phyloP scores from a whole-genome alignment of 2,329 filamentous ascomycete genomes.

The Madurella mycetomatis region DNA sequence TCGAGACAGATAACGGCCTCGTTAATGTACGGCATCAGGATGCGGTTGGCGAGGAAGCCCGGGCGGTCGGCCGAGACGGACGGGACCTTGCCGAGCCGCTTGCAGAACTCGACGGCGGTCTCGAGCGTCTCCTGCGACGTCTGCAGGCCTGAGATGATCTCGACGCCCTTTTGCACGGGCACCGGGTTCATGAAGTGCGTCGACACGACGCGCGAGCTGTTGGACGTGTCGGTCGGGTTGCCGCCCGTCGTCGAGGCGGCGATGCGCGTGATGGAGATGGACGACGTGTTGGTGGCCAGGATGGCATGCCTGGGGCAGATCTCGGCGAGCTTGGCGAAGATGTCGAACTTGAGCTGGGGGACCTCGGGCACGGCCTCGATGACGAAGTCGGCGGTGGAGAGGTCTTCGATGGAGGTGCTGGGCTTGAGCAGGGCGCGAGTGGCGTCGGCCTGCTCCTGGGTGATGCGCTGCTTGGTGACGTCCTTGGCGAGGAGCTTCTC shows the following conservation, averaged over 20 bases:
- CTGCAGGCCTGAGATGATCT: slow-evolving; percentile 93
- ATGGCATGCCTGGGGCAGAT: slow-evolving; percentile 82
- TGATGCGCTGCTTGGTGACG: slow-evolving; percentile 80
- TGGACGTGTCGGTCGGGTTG: slow-evolving; percentile 72
- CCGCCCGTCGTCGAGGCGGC: slow-evolving; percentile 74
- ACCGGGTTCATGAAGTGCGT: slow-evolving; percentile 99
- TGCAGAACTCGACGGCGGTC: slow-evolving; percentile 78
- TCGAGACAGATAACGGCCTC: slow-evolving; percentile 95
- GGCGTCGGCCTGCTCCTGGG: slow-evolving; percentile 72
- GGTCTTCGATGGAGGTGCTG: slow-evolving; percentile 69
- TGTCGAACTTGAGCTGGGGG: slow-evolving; percentile 76
- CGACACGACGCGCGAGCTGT: slow-evolving; percentile 81
- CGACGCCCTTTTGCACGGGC: slow-evolving; percentile 91
- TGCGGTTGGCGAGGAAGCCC: slow-evolving; percentile 92
- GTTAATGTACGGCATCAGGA: slow-evolving; percentile 99
- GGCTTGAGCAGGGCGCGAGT: slow-evolving; percentile 65
- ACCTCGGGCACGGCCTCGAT: slow-evolving; percentile 98
- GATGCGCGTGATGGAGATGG: slow-evolving; percentile 94
- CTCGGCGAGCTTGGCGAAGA: slow-evolving; percentile 78
- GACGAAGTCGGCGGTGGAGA: slow-evolving; percentile 86
- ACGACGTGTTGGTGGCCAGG: slow-evolving; percentile 96
- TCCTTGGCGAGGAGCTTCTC: slow-evolving; percentile 94
- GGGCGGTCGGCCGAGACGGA: slow-evolving; percentile 85
- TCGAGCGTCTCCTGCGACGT: slow-evolving; percentile 79
- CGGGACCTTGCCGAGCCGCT: slow-evolving; percentile 87